Conservation (phyloP, 1,284 basidiomycete species). For the Ganoderma multipileum region DNA sequence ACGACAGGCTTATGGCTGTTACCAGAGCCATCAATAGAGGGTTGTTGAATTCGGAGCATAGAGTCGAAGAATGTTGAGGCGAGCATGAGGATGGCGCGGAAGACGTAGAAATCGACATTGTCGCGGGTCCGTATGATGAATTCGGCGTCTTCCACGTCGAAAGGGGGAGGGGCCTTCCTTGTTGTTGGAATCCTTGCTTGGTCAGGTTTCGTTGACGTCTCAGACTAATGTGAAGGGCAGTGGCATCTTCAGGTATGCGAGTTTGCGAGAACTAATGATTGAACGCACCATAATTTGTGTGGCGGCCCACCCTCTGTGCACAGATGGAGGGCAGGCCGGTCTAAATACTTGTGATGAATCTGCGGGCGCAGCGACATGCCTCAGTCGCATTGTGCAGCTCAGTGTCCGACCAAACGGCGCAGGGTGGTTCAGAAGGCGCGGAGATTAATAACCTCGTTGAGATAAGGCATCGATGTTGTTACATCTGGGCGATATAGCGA, state of each 20-base stretch:
- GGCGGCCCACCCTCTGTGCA: neutral
- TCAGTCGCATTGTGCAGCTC: neutral
- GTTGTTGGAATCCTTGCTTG: neutral
- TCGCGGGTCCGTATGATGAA: slow-evolving; percentile 40
- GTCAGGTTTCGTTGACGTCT: neutral
- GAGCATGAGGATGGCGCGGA: slow-evolving; percentile 26
- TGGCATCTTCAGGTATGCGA: neutral
- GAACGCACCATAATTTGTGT: neutral
- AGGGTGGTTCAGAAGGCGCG: neutral
- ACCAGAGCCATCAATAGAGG: neutral
- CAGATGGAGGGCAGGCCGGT: neutral
- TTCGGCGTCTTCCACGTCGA: slow-evolving; percentile 30
- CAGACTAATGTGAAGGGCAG: neutral
- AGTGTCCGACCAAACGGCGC: neutral
- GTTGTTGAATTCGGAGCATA: slow-evolving; percentile 24
- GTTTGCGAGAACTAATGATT: neutral
- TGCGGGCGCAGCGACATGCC: neutral
- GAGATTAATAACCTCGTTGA: neutral
- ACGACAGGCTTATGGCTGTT: neutral
- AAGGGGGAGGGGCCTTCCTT: slow-evolving; percentile 5
- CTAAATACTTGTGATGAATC: neutral
- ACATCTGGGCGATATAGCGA: too few relatives aligned
- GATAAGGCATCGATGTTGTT: too few relatives aligned
- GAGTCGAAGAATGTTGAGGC: slow-evolving; percentile 30
- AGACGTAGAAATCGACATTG: slow-evolving; percentile 28